These are phyloP conservation scores for Trichoderma citrinoviride DNA, from an alignment of 2,329 filamentous ascomycete genomes.

Conservation along the genomic window DNA sequence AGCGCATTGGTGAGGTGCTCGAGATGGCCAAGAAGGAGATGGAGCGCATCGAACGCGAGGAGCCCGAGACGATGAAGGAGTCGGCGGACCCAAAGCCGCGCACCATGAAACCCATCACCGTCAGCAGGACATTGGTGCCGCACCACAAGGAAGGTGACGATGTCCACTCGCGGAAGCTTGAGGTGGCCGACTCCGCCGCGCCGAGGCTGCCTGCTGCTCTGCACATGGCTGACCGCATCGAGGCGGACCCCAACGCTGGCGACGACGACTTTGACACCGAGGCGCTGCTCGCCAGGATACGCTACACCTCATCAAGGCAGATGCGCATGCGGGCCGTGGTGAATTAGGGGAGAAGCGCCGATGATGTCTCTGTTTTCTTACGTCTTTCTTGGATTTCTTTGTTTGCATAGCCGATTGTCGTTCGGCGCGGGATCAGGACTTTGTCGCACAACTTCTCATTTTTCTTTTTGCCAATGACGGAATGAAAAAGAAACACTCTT, in stretches of 20 bases:
- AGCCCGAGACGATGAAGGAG: constrained; percentile 44
- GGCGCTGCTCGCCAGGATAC: constrained; percentile 39
- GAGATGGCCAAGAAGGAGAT: constrained; percentile 60
- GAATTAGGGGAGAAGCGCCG: background rate
- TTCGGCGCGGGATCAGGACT: constrained; percentile 14
- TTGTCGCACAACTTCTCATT: background rate
- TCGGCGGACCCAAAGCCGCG: constrained; percentile 43
- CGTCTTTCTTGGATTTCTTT: background rate
- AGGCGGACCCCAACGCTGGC: constrained; percentile 37
- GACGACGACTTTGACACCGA: constrained; percentile 45
- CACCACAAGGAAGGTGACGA: constrained; percentile 32
- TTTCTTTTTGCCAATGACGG: constrained; percentile 20
- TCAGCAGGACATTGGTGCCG: constrained; percentile 46
- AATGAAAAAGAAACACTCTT: constrained; percentile 14
- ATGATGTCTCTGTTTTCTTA: no score
- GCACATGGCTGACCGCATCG: constrained; percentile 30
- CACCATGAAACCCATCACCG: constrained; percentile 52
- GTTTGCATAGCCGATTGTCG: constrained; percentile 10
- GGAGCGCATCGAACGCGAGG: constrained; percentile 53
- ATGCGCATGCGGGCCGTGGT: constrained; percentile 34
- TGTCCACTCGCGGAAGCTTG: constrained; percentile 28
- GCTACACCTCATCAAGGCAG: constrained; percentile 43
- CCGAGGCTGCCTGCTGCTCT: constrained; percentile 24
- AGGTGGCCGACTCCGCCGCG: constrained; percentile 23
- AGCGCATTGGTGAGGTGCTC: constrained; percentile 62